These are phyloP conservation scores for Saccharomyces paradoxus DNA, from an alignment of 805 yeast species.

Conservation along the genomic window DNA sequence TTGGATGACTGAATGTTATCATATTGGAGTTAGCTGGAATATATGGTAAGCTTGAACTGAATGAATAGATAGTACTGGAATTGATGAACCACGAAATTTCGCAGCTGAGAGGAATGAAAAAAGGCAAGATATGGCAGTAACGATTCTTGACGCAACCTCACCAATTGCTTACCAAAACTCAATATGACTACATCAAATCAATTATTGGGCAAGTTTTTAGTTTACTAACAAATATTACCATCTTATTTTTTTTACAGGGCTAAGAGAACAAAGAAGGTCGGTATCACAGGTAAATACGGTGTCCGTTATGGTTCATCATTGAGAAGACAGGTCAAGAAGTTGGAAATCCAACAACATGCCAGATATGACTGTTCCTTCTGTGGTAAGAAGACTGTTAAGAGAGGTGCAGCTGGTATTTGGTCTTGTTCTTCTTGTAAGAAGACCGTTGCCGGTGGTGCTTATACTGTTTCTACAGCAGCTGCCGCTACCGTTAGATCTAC, in stretches of 20 bases:
- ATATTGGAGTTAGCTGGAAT: background rate
- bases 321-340: conserved; percentile 99
- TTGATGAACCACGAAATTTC: background rate
- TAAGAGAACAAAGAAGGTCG: conserved; percentile 99
- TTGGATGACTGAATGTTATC: background rate
- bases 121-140: background rate
- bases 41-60: background rate
- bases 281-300: conserved; percentile 99
- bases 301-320: conserved; percentile 99
- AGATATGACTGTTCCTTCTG: conserved; percentile 99
- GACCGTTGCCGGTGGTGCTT: conserved; percentile 99
- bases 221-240: background rate
- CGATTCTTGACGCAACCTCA: background rate
- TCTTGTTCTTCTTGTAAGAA: conserved; percentile 87
- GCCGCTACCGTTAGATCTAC: conserved; percentile 99
- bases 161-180: background rate
- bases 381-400: conserved; percentile 97
- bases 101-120: background rate
- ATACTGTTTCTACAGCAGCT: conserved; percentile 98
- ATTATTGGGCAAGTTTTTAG: background rate
- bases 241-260: conserved; percentile 53
- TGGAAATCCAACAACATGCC: conserved; percentile 98
- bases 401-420: conserved; percentile 99
- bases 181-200: background rate
- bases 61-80: background rate